Percentiles rank a stretch among this genome's conserved stretches.
These are phyloP conservation scores for Veloboletus limbatus DNA, from an alignment of 1,284 basidiomycete genomes.

Conservation along the genomic window DNA sequence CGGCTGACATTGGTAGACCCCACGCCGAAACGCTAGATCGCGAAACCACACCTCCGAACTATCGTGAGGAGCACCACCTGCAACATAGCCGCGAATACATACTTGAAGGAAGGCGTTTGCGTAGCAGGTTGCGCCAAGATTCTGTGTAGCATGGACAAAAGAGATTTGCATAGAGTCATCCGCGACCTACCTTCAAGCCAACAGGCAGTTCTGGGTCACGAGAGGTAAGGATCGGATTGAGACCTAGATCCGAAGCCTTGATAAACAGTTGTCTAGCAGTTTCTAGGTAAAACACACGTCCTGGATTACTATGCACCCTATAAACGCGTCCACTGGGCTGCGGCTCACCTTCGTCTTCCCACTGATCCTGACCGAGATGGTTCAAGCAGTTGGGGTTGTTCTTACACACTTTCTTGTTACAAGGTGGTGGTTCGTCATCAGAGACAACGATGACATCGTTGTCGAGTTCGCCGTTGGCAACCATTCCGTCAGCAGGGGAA, in stretches of 20 bases:
- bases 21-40: constrained; percentile 57
- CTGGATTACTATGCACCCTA: constrained; percentile 4
- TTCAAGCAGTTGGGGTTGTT: constrained; percentile 81
- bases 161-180: not conserved
- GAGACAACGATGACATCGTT: constrained; percentile 68
- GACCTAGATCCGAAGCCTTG: constrained; percentile 49
- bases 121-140: constrained; percentile 91
- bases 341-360: constrained; percentile 61
- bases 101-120: constrained; percentile 91
- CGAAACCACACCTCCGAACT: constrained; percentile 56
- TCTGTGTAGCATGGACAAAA: constrained; percentile 43
- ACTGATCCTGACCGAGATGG: constrained; percentile 76
- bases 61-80: constrained; percentile 2
- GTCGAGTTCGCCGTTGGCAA: constrained; percentile 41
- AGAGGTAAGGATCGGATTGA: constrained; percentile 49
- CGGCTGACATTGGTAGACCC: constrained; percentile 49
- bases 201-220: constrained; percentile 64
- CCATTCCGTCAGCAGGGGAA: not conserved
- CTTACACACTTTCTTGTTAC: constrained; percentile 65
- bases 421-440: constrained; percentile 58
- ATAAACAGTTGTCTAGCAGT: constrained; percentile 51
- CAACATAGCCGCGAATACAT: constrained; percentile 8
- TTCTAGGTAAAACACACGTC: constrained; percentile 38
- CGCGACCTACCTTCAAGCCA: constrained; percentile 63
- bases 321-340: constrained; percentile 17